Base-by-base conservation (phyloP, 495 filamentous ascomycete genomes). In the Trichoderma erinaceum region DNA sequence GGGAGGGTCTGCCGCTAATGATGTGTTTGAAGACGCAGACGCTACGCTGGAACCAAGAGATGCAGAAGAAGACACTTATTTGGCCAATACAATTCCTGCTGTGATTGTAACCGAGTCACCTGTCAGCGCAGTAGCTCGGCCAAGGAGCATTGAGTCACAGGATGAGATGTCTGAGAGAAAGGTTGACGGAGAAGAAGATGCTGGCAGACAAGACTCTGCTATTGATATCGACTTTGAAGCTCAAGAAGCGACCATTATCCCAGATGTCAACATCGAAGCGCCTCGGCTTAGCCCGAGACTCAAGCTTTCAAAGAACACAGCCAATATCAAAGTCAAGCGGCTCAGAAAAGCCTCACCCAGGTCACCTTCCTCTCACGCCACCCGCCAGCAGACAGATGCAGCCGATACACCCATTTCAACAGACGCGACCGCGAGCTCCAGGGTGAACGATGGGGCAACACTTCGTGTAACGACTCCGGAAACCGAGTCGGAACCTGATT, bases 271-370 rank as follows among this genome's bases (percentile, higher is more conserved):
- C 6, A n/a, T 25, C 7, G 56, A 61, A 13, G 56, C n/a, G 27
- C 56, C 56, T 8, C 15, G 27, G 56, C 4, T 12, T 18, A 61
- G 56, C 10, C 23, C 23, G 25, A 61, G 56, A 18, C 23, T 29
- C 23, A 61, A 61, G 27, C 56, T 61, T 27, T 29, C 56, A 1
- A 61, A 61, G 8, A 61, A 61, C 56, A 61, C 56, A 12, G 56
- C 56, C 56, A 61, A 61, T 18, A 61, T 61, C 23, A 61, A 61
- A 25, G 27, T 61, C 16, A 61, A 61, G 56, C 56, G 56, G 56
- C 56, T 61, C 25, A 23, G 56, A 12, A 61, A 61, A 18, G 56
- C n/a, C 12, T 4, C 56, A 13, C 27, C 27, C 12, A 11, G 56
- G 12, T 61, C 56, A 13, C 27, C 56, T 61, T 32, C 56, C 1